Evolutionary conservation across 2,329 filamentous ascomycete species (phyloP), one percentile per base, ranked within the genome.

Genomic region (Orbilia brochopaga): DNA sequence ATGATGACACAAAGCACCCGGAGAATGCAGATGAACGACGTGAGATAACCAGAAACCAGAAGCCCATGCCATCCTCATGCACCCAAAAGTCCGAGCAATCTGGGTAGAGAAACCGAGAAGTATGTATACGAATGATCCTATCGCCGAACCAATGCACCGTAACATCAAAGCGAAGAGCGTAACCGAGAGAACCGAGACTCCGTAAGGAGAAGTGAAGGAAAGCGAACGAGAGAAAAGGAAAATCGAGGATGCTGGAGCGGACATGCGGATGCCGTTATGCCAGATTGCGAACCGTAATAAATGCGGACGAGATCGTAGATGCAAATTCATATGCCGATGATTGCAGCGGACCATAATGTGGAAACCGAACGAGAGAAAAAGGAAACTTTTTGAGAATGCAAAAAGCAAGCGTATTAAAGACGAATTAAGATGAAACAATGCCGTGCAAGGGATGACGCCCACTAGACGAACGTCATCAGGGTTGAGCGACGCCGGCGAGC

Each of bases 131-230:
- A 55, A 27, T 35, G 56, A 61, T 64, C 67, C 67, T 72, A 61
- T 72, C 67, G 67, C 67, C 67, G 60, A 65, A 64, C 60, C 67
- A 70, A 72, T 72, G 67, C 67, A 72, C 60, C 67, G 30, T 32
- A 65, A 24, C 51, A 44, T 55, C 60, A 61, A 64, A 64, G 57
- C 11, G 64, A 51, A 58, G 60, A 57, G 23, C 32, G 59, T 44
- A 63, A 64, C 60, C 66, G 64, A 59, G 48, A 64, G 50, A 59
- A 59, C 66, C 66, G 54, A 56, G 55, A 72, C 67, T 72, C 67
- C 67, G n/a, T 44, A 57, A 44, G 30, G 60, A 64, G 60, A 65
- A 23, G 48, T 42, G 51, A 51, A 46, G 40, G 42, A 62, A 46
- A 19, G 30, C 44, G 27, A 32, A 32, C 27, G 27, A 48, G 17